Conservation (phyloP, 441 rosid genomes). For the Adansonia grandidieri region DNA sequence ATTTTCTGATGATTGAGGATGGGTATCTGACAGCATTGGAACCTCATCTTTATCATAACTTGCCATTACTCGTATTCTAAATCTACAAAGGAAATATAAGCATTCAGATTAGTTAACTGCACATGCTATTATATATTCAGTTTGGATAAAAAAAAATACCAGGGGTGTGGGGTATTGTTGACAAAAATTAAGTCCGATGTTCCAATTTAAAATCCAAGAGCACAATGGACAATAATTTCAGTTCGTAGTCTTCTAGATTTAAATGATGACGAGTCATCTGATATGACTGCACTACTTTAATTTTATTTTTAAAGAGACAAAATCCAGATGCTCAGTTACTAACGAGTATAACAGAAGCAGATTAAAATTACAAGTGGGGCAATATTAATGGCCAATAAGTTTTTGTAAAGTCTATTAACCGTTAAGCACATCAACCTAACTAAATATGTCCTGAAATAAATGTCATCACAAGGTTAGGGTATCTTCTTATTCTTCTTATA, state of each 20-base stretch:
- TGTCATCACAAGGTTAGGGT: neutral
- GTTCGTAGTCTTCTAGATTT: neutral
- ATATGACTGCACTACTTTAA: neutral
- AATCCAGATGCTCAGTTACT: neutral
- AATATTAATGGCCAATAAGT: neutral
- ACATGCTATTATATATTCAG: neutral
- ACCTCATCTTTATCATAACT: slow-evolving; percentile 58
- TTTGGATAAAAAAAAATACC: neutral
- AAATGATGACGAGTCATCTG: neutral
- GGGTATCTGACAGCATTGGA: slow-evolving; percentile 62
- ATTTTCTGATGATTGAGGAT: slow-evolving; percentile 35
- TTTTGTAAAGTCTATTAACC: neutral
- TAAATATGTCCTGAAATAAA: neutral
- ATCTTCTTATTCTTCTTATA: neutral
- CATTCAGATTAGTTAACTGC: neutral
- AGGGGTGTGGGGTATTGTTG: neutral
- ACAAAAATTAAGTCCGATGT: neutral
- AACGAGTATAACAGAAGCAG: neutral
- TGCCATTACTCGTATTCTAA: slow-evolving; percentile 44
- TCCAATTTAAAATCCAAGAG: neutral
- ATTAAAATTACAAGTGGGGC: neutral
- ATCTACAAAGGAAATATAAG: slow-evolving; percentile 30
- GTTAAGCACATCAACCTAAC: neutral
- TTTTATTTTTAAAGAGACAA: neutral
- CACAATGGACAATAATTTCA: slow-evolving; percentile 4